phyloP scores from a whole-genome alignment of 2,329 filamentous ascomycete genomes.

The Pseudohalonectria lignicola region DNA sequence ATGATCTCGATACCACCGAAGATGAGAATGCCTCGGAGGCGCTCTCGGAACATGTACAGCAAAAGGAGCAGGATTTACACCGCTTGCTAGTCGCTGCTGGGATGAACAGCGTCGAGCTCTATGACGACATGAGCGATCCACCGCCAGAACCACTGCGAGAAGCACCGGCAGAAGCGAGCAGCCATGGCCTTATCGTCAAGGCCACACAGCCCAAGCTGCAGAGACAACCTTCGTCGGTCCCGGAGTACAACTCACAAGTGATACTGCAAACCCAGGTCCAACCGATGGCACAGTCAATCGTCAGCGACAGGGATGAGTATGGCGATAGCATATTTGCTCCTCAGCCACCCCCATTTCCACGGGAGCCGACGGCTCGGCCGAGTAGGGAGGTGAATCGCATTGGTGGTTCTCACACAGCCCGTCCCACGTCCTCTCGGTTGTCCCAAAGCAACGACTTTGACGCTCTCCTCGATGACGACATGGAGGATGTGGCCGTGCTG shows the following conservation, averaged over 20 bases:
- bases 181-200: conserved; percentile 29
- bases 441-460: no score
- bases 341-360: conserved; percentile 2
- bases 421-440: no score
- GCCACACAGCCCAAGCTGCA: conserved; percentile 29
- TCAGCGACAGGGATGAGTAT: conserved; percentile 1
- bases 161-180: no score
- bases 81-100: conserved; percentile 29
- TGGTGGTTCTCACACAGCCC: no score
- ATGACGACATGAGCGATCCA: conserved; percentile 19
- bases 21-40: conserved; percentile 39
- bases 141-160: no score
- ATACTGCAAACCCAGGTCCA: conserved; percentile 40
- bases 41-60: conserved; percentile 30
- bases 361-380: conserved; percentile 1
- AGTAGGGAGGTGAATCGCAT: no score
- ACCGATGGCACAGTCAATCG: conserved; percentile 4
- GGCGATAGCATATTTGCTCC: not conserved
- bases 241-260: conserved; percentile 30
- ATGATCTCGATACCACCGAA: conserved; percentile 37
- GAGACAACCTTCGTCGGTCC: no score
- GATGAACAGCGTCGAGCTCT: conserved; percentile 28
- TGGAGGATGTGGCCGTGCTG: no score
- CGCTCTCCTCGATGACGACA: conserved; percentile 13
- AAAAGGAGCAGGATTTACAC: conserved; percentile 29